Percentiles rank a stretch among this genome's conserved stretches.
phyloP scores from a whole-genome alignment of 129 eudicot genomes.

The Chrysanthemum lavandulifolium region DNA sequence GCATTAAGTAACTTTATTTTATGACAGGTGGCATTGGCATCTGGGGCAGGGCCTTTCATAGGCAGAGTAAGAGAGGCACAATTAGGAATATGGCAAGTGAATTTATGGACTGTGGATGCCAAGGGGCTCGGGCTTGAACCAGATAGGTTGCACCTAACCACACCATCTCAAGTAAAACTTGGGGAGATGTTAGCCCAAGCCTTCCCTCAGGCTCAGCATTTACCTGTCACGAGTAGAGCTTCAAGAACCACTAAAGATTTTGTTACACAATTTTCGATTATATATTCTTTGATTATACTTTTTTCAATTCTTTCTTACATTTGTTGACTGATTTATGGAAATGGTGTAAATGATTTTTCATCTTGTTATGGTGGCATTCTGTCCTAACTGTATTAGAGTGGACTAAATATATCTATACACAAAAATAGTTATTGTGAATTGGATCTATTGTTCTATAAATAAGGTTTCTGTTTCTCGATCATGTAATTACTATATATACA shows the following conservation, averaged over 20 bases:
- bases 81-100: conserved; percentile 35
- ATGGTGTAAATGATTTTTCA: not conserved
- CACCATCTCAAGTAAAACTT: conserved; percentile 50
- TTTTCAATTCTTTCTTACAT: not conserved
- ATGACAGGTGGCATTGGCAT: conserved; percentile 55
- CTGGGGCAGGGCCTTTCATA: conserved; percentile 48
- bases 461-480: too few relatives aligned
- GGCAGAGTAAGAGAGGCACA: conserved; percentile 60
- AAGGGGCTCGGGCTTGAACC: conserved; percentile 47
- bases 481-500: too few relatives aligned
- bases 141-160: conserved; percentile 55
- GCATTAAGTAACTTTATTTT: too few relatives aligned
- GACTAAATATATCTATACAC: too few relatives aligned
- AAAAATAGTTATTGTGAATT: too few relatives aligned
- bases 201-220: conserved; percentile 30
- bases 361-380: not conserved
- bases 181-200: conserved; percentile 61
- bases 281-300: not conserved
- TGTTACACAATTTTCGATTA: not conserved
- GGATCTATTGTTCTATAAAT: too few relatives aligned
- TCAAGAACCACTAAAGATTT: conserved; percentile 10
- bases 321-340: not conserved
- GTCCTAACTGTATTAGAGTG: too few relatives aligned
- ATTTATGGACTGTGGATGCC: conserved; percentile 54
- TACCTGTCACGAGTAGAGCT: conserved; percentile 22